A percentile compares a stretch with the other conserved stretches of the same genome.
These are phyloP conservation scores for Skeletonema costatum DNA, from an alignment of 108 stramenopile species.

Conservation along the genomic window DNA sequence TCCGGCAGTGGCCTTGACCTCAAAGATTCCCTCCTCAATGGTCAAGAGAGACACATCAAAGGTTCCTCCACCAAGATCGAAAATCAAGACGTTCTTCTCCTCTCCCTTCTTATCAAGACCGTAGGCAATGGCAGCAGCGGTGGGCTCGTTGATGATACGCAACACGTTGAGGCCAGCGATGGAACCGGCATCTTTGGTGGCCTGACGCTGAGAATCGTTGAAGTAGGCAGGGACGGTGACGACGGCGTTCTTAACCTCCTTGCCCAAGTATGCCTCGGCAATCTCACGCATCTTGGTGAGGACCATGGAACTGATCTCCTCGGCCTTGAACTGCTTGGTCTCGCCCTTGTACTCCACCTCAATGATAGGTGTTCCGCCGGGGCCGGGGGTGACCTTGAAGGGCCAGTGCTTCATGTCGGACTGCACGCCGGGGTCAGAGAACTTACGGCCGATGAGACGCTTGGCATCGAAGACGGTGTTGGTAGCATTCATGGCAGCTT, in stretches of 20 bases:
- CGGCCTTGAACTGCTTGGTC: slow-evolving; percentile 95
- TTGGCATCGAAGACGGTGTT: slow-evolving; percentile 99
- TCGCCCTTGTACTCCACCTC: slow-evolving; percentile 97
- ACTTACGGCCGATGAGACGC: slow-evolving; percentile 97
- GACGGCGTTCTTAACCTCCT: slow-evolving; percentile 99
- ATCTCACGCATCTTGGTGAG: slow-evolving; percentile 99
- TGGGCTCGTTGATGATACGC: slow-evolving; percentile 99
- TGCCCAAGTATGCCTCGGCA: slow-evolving; percentile 98
- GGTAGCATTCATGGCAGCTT: slow-evolving; percentile 97
- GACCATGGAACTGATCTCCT: slow-evolving; percentile 99
- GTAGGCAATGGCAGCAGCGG: slow-evolving; percentile 99
- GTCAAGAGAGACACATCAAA: slow-evolving; percentile 98
- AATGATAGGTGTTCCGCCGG: slow-evolving; percentile 94
- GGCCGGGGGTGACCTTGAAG: slow-evolving; percentile 89
- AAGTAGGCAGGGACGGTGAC: slow-evolving; percentile 99
- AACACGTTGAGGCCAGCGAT: slow-evolving; percentile 98
- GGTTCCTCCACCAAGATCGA: slow-evolving; percentile 98
- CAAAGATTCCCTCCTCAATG: slow-evolving; percentile 99
- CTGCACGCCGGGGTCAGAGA: slow-evolving; percentile 94
- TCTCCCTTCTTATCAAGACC: slow-evolving; percentile 96
- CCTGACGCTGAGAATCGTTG: slow-evolving; percentile 99
- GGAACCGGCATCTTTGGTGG: slow-evolving; percentile 99
- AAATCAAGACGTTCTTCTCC: slow-evolving; percentile 98
- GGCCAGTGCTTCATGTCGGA: slow-evolving; percentile 98
- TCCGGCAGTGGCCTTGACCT: slow-evolving; percentile 99